These are phyloP conservation scores for Ceratobasidium sp. DNA, from an alignment of 1,284 basidiomycete genomes.

Conservation along the genomic window DNA sequence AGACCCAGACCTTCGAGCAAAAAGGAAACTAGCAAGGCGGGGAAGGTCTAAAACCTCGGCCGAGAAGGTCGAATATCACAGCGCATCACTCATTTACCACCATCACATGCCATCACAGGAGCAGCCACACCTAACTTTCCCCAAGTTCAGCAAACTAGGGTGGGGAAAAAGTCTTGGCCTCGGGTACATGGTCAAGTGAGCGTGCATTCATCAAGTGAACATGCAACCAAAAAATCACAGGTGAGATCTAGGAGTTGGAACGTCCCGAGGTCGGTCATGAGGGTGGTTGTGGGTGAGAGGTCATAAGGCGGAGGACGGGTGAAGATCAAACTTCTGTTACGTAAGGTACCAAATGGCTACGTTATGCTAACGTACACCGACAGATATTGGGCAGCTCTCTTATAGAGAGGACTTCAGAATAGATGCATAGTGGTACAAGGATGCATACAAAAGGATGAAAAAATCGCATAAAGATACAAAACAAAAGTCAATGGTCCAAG, in stretches of 20 bases:
- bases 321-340: not conserved
- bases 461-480: not conserved
- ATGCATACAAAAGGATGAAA: not conserved
- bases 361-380: no score
- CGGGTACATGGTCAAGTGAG: not conserved
- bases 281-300: not conserved
- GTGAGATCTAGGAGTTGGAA: not conserved
- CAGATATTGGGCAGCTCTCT: not conserved
- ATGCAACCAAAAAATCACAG: not conserved
- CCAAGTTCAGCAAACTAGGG: not conserved
- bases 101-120: not conserved
- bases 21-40: no score
- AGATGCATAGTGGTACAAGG: slow-evolving; percentile 3
- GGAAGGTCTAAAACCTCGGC: no score
- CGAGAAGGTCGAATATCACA: no score
- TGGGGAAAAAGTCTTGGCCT: not conserved
- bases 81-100: not conserved
- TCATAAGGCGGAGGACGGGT: not conserved
- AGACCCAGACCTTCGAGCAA: no score
- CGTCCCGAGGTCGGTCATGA: not conserved
- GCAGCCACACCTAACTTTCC: no score
- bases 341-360: not conserved
- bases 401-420: not conserved
- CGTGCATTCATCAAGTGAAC: not conserved
- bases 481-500: not conserved